Conservation (phyloP, 176 grass and related monocot genomes). For the Phragmites australis region DNA sequence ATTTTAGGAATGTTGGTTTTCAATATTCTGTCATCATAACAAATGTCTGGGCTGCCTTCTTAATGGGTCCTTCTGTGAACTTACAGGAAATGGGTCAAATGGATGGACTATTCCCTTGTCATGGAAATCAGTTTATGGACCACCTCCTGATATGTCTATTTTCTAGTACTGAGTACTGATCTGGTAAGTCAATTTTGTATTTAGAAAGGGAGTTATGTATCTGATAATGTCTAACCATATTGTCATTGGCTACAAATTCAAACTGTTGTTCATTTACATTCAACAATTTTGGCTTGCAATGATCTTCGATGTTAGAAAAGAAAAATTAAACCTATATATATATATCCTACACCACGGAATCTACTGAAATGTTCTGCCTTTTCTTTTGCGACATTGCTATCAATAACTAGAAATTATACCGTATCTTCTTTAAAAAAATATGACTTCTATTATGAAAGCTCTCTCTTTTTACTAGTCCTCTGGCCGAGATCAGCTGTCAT, state of each 20-base stretch:
- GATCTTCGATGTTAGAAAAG: not conserved
- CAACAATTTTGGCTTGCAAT: not conserved
- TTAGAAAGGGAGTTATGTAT: not conserved
- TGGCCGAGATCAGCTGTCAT: not conserved
- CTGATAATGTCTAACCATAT: not conserved
- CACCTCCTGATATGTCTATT: slow-evolving; percentile 81
- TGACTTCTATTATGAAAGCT: slow-evolving; percentile 1
- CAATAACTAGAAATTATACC: not conserved
- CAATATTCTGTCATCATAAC: slow-evolving; percentile 5
- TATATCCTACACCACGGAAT: not conserved
- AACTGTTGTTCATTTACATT: not conserved
- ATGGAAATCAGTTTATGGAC: slow-evolving; percentile 94
- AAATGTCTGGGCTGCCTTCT: slow-evolving; percentile 26
- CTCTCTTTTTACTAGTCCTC: not conserved
- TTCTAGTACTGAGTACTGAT: slow-evolving; percentile 50
- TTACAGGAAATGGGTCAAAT: slow-evolving; percentile 61
- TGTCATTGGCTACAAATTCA: slow-evolving; percentile 3
- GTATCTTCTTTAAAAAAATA: not conserved
- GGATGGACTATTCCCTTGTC: slow-evolving; percentile 82
- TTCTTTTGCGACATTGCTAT: not conserved
- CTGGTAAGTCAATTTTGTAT: slow-evolving; percentile 40
- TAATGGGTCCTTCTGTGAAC: not conserved
- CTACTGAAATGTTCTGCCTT: not conserved
- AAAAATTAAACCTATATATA: not conserved
- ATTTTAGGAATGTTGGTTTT: slow-evolving; percentile 10